phyloP scores from a whole-genome alignment of 2,329 filamentous ascomycete species.

The Juglanconis sp. region DNA sequence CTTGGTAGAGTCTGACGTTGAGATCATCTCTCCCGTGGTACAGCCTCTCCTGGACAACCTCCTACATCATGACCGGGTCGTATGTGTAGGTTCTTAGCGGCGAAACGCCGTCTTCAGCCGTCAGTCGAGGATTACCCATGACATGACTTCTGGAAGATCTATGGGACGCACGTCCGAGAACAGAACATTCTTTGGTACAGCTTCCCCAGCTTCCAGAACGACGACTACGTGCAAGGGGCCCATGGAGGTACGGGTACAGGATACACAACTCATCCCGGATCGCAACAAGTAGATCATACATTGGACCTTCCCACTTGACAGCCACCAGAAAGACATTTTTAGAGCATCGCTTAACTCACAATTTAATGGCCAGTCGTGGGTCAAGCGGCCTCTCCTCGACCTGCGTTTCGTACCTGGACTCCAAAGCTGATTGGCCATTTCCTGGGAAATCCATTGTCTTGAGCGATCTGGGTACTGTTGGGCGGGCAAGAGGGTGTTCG shows the following conservation, averaged over 20 bases:
- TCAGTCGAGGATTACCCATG: too few species aligned
- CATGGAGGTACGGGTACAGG: slow-evolving; percentile 5
- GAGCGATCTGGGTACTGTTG: neutral
- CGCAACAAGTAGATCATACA: slow-evolving; percentile 2
- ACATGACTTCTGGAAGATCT: neutral
- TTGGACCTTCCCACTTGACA: neutral
- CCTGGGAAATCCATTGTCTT: neutral
- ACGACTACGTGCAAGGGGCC: slow-evolving; percentile 1
- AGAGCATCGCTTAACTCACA: neutral
- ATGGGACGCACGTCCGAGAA: neutral
- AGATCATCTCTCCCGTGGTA: neutral
- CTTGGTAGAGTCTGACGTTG: neutral
- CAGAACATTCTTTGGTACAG: slow-evolving; percentile 1
- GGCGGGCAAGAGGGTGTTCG: neutral
- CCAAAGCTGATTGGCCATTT: neutral
- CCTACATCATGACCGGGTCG: neutral
- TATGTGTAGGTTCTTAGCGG: too few species aligned
- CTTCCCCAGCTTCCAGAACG: neutral
- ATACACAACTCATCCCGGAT: neutral
- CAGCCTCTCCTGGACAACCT: neutral
- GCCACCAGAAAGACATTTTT: neutral
- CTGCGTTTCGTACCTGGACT: neutral
- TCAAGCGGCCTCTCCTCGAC: neutral
- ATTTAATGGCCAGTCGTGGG: neutral
- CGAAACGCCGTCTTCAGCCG: too few species aligned